Conservation (phyloP, 208 protist genomes). For the Wallacemonas sp. region DNA sequence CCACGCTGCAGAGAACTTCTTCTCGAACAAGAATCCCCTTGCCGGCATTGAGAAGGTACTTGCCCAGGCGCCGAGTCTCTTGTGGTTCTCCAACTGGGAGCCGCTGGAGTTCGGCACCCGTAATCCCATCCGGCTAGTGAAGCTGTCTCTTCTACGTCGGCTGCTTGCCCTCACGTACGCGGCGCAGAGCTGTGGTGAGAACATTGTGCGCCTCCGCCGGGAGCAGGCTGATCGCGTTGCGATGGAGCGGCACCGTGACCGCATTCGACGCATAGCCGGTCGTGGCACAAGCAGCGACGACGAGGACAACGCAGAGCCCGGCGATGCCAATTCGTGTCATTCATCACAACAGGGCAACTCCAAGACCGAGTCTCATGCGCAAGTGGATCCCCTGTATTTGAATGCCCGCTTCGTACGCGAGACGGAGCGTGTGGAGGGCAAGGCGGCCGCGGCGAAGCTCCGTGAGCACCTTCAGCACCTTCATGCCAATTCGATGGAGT, state of each 20-base stretch:
- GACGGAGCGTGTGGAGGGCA: not conserved
- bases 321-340: too few relatives aligned
- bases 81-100: slow-evolving; percentile 52
- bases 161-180: slow-evolving; percentile 44
- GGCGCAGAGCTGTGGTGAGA: slow-evolving; percentile 30
- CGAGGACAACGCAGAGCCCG: too few relatives aligned
- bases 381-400: slow-evolving; percentile 3
- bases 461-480: slow-evolving; percentile 9
- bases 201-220: slow-evolving; percentile 20
- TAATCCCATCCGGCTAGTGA: slow-evolving; percentile 42
- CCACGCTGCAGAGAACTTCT: slow-evolving; percentile 39
- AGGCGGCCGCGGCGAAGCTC: slow-evolving; percentile 4
- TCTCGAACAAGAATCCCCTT: slow-evolving; percentile 29
- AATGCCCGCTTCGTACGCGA: slow-evolving; percentile 9
- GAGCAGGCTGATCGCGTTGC: slow-evolving; percentile 28
- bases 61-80: slow-evolving; percentile 27
- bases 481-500: slow-evolving; percentile 26
- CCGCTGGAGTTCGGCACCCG: slow-evolving; percentile 33
- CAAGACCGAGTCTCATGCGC: not conserved
- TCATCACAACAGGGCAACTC: not conserved
- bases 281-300: not conserved
- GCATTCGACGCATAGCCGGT: not conserved
- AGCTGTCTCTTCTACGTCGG: slow-evolving; percentile 41
- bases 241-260: slow-evolving; percentile 20
- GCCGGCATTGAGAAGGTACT: slow-evolving; percentile 32